Evolutionary conservation across 305 asterid species (phyloP).

Genomic region (Fraxinus nigra): DNA sequence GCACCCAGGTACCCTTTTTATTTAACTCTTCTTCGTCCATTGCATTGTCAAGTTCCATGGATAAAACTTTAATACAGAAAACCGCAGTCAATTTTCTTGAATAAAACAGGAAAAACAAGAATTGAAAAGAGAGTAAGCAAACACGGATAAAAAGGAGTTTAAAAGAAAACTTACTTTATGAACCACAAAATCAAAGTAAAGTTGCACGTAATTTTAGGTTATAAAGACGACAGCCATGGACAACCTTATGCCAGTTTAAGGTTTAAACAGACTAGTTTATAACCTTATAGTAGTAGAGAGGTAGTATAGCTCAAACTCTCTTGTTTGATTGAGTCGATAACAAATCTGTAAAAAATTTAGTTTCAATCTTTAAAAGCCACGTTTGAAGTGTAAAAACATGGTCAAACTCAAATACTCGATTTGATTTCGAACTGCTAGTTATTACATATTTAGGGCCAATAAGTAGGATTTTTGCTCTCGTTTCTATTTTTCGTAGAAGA

Average conservation of each 20-base stretch:
- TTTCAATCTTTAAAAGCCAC: no score
- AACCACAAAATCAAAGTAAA: background rate
- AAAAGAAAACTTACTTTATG: background rate
- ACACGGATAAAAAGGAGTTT: background rate
- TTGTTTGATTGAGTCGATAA: background rate
- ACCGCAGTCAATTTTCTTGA: background rate
- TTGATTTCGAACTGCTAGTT: no score
- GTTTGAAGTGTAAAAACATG: no score
- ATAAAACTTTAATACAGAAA: background rate
- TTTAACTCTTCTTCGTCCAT: slow-evolving; percentile 13
- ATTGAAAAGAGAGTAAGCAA: background rate
- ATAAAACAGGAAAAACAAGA: slow-evolving; percentile 10
- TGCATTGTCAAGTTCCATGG: background rate
- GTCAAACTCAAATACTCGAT: no score
- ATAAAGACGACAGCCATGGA: background rate
- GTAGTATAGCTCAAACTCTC: background rate
- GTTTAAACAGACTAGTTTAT: background rate
- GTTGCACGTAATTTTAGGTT: background rate
- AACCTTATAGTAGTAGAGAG: background rate
- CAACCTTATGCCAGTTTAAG: background rate
- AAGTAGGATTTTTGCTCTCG: no score
- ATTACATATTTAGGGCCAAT: no score
- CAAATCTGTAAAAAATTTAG: background rate
- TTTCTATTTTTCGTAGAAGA: no score
- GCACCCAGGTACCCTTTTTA: slow-evolving; percentile 9